Percentiles rank a stretch among this genome's conserved stretches.
phyloP scores from a whole-genome alignment of 257 asterid species.

The Nicotiana paniculata region DNA sequence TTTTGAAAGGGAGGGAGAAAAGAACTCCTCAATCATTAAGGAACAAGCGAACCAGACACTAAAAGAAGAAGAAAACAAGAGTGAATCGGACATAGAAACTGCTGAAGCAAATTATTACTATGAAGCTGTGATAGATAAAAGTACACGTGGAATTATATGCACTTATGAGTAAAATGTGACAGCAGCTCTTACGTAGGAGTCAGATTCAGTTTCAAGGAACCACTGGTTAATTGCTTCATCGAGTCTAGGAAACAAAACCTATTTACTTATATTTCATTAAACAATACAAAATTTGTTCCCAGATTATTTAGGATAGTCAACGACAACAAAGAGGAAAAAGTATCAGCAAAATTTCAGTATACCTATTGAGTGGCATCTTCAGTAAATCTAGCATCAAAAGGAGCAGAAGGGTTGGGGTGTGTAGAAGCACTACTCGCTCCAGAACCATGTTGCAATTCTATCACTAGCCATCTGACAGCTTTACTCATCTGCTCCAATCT shows the following conservation, averaged over 20 bases:
- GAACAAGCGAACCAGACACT: background rate
- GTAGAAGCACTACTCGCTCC: constrained; percentile 52
- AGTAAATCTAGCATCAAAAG: constrained; percentile 87
- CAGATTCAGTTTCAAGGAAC: background rate
- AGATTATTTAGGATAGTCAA: background rate
- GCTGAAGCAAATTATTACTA: background rate
- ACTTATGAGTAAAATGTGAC: background rate
- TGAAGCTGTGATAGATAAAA: background rate
- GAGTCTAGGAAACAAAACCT: background rate
- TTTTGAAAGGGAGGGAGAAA: background rate
- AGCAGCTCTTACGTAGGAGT: background rate
- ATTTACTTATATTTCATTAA: background rate
- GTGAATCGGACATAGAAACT: background rate
- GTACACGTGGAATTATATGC: background rate
- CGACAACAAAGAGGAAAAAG: constrained; percentile 4
- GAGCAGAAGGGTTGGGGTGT: constrained; percentile 53
- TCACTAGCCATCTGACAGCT: constrained; percentile 91
- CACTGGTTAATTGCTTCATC: background rate
- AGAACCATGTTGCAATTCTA: constrained; percentile 86
- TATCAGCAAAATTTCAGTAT: background rate
- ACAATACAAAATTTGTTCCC: background rate
- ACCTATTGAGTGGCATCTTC: constrained; percentile 88
- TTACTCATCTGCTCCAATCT: constrained; percentile 98
- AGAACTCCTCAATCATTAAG: background rate
- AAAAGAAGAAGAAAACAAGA: background rate